Evolutionary conservation across 1,284 basidiomycete species (phyloP).

Genomic region (Pseudomicrostroma phylloplanum): DNA sequence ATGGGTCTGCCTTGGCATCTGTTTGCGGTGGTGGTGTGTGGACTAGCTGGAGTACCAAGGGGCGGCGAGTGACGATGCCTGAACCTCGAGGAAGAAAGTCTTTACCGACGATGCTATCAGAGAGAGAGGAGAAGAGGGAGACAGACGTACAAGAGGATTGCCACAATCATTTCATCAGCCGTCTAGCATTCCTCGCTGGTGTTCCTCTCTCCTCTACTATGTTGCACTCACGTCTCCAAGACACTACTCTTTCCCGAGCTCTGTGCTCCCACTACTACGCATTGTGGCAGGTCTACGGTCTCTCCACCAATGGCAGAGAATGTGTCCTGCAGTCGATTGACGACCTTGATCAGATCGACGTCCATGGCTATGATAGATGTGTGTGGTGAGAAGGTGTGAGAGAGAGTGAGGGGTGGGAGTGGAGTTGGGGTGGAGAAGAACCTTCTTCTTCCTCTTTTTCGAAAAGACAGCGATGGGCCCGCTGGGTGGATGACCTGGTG

Average conservation of each 20-base stretch:
- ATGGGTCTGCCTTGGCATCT: slow-evolving; percentile 14
- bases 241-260: slow-evolving; percentile 58
- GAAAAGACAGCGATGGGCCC: too few relatives aligned
- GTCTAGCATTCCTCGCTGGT: slow-evolving; percentile 5
- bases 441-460: too few relatives aligned
- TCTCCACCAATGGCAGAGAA: slow-evolving; percentile 53
- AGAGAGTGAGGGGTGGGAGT: background rate
- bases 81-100: slow-evolving; percentile 91
- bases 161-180: background rate
- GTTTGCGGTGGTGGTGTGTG: slow-evolving; percentile 57
- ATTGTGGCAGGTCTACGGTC: slow-evolving; percentile 56
- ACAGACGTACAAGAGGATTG: background rate
- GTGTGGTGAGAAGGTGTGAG: background rate
- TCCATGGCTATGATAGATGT: slow-evolving; percentile 27
- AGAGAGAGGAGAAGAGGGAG: background rate
- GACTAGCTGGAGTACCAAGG: slow-evolving; percentile 88
- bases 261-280: slow-evolving; percentile 55
- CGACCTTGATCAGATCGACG: slow-evolving; percentile 80
- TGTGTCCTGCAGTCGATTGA: slow-evolving; percentile 79
- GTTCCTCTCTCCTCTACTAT: too few relatives aligned
- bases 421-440: background rate
- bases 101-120: slow-evolving; percentile 65
- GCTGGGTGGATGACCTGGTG: too few relatives aligned
- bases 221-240: slow-evolving; percentile 54
- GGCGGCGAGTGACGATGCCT: slow-evolving; percentile 91